Evolutionary conservation across 2,329 filamentous ascomycete genomes (phyloP), one percentile per base, ranked within the genome.

Genomic region (Trichoderma sp.): DNA sequence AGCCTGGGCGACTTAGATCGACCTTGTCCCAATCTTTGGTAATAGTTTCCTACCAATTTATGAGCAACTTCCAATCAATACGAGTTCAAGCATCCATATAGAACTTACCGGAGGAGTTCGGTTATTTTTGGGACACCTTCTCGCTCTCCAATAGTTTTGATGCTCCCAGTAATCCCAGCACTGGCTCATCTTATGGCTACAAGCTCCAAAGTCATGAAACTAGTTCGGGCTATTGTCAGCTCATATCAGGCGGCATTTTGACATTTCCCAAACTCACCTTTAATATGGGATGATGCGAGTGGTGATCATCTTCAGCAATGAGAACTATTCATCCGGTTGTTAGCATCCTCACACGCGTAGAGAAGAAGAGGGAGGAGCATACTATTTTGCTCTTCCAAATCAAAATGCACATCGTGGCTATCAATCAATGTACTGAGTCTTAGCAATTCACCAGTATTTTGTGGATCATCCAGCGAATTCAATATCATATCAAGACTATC

Each of bases 361-460:
- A 11, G 5, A 28, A 8, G 5, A n/a, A 1, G 13, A 28, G 2
- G 13, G 11, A 26, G 58, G 21, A 30, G 3, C 13, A 26, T 73
- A 79, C 77, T 70, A 32, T 79, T 79, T 2, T 70, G 52, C 51
- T 74, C 72, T 58, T 79, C 77, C 5, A 78, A 56, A 56, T 78
- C 76, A 7, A 75, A 69, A 58, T 77, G 76, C 32, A 77, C 67
- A 52, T 78, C 76, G 51, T 77, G 73, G 1, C 70, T 68, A n/a
- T 72, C 60, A 6, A 69, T 37, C 4, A 72, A 34, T 30, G 30
- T 46, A 16, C 46, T 32, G 21, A 73, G 69, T 2, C 43, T 32
- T 1, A 63, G 18, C 1, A 72, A 24, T 4, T 49, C 11, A 10
- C 54, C n/a, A 2, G 59, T 32, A n/a, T 68, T 16, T 13, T 24